Percentiles rank a stretch among this genome's conserved stretches.
phyloP scores from a whole-genome alignment of 768 basidiomycete species.

The Xerocomus spinulosus region DNA sequence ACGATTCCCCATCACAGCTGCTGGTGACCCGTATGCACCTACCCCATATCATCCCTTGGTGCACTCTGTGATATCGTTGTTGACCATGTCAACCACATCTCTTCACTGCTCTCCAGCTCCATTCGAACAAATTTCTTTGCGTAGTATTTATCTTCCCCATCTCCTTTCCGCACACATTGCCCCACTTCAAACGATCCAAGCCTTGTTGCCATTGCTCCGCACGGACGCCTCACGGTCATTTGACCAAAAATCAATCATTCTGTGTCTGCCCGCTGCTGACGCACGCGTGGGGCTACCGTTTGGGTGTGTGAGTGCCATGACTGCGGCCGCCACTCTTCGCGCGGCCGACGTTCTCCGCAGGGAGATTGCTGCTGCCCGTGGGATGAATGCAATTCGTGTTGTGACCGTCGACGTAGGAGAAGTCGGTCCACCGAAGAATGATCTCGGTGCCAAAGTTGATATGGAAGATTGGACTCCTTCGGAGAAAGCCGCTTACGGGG shows the following conservation, averaged over 20 bases:
- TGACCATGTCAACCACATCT: slow-evolving; percentile 49
- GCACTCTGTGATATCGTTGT: slow-evolving; percentile 72
- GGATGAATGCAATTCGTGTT: slow-evolving; percentile 50
- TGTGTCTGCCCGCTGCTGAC: slow-evolving; percentile 72
- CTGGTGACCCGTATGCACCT: slow-evolving; percentile 77
- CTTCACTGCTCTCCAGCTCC: slow-evolving; percentile 46
- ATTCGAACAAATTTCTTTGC: slow-evolving; percentile 65
- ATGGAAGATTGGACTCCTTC: slow-evolving; percentile 73
- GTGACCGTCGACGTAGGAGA: slow-evolving; percentile 72
- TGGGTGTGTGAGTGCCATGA: slow-evolving; percentile 63
- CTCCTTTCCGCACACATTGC: slow-evolving; percentile 71
- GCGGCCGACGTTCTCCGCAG: slow-evolving; percentile 70
- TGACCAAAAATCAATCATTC: slow-evolving; percentile 47
- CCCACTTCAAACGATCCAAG: slow-evolving; percentile 73
- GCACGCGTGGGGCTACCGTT: slow-evolving; percentile 74
- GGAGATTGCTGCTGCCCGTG: slow-evolving; percentile 65
- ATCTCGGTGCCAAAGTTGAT: slow-evolving; percentile 38
- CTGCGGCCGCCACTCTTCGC: slow-evolving; percentile 65
- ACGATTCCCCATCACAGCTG: slow-evolving; percentile 70
- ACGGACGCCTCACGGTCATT: slow-evolving; percentile 53
- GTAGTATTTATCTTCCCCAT: slow-evolving; percentile 61
- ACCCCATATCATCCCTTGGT: slow-evolving; percentile 65
- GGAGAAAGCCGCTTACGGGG: slow-evolving; percentile 68
- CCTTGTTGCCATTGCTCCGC: slow-evolving; percentile 72
- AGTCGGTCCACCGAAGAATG: slow-evolving; percentile 30